Evolutionary conservation across 495 filamentous ascomycete species (phyloP), one percentile per base, ranked within the genome.

Genomic region (Massariosphaeria phaeospora): DNA sequence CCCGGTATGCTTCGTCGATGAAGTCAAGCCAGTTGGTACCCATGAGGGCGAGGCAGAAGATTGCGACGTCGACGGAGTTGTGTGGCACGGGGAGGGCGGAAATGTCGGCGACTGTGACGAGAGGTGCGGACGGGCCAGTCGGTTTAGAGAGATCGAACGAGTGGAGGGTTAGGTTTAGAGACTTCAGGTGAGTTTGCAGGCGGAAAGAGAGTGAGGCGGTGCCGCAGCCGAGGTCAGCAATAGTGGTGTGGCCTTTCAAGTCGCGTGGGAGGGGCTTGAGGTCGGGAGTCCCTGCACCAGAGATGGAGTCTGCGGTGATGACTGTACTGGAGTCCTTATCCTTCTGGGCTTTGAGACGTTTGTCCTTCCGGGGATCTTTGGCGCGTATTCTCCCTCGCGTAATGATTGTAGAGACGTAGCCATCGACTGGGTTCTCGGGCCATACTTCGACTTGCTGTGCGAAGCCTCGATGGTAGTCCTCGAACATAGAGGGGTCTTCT

Each of bases 21-120:
- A 96, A 96, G 54, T 86, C 83, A 18, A 95, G 76, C 89, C 93
- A 98, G 71, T 98, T 98, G 13, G 93, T 97, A 60, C 94, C 93
- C 93, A 98, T 98, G 34, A 98, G 78, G 50, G 91, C 91, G 20
- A 98, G 76, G 70, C 93, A 98, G 74, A 96, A 95, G 47, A 97
- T 79, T 7, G 86, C 85, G 13, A 98, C 76, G 65, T 98, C 89
- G 20, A 89, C 83, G 31, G 75, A 79, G 42, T 79, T 79, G 42
- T 89, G 81, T 21, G 72, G 69, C 1, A 95, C 66, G 0, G 89
- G 89, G 2, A 98, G 75, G 50, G 86, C 79, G 15, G 89, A 83
- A 46, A 96, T 89, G 69, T 98, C 93, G 1, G 93, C 88, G 49
- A 83, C 79, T 9, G 88, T 95, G 47, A 98, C 83, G 9, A 90